Evolutionary conservation across 2,329 filamentous ascomycete species (phyloP), one percentile per base, ranked within the genome.

Genomic region (Dothiorella sarmentorum): DNA sequence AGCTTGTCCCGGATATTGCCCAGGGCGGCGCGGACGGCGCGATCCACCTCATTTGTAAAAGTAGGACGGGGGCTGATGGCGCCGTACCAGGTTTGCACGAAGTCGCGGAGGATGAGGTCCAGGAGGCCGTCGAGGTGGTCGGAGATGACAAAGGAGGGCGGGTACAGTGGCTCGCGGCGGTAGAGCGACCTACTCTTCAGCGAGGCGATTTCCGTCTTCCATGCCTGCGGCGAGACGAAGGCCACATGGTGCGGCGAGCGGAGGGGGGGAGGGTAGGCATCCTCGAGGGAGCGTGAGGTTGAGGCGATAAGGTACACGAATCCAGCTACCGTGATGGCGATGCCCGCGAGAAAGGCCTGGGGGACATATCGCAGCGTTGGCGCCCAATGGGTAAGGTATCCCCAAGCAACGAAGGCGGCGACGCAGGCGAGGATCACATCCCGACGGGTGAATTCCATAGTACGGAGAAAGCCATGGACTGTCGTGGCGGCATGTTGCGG

Each of bases 1-100:
- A 97, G 75, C 62, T 87, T 84, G 67, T 91, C 88, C 60, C 85
- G 83, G 62, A 97, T 77, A 66, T 83, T 85, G 49, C 80, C 78
- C 61, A 97, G 75, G 11, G 89, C 90, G 61, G 83, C 76, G 44
- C 94, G 85, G 63, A 97, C 84, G 4, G 85, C 83, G 64, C 82
- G 85, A 73, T 99, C 93, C 60, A 97, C 87, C 74, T 96, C 88
- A 71, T 96, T 88, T 59, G 87, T 80, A 67, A 99, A 99, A 0
- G 83, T 82, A 1, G 87, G 85, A 67, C 88, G 91, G 62, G 80
- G 82, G 76, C 90, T 96, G 69, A 99, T 97, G 67, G 85, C 83
- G 29, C 81, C 82, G 73, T 97, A 97, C 94, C 94, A 99, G 45
- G 87, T 87, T 60, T 82, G 84, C 59, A 99, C 85, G 70, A 96